These are phyloP conservation scores for Capsicum chinense DNA, from an alignment of 257 asterid species.

Conservation along the genomic window DNA sequence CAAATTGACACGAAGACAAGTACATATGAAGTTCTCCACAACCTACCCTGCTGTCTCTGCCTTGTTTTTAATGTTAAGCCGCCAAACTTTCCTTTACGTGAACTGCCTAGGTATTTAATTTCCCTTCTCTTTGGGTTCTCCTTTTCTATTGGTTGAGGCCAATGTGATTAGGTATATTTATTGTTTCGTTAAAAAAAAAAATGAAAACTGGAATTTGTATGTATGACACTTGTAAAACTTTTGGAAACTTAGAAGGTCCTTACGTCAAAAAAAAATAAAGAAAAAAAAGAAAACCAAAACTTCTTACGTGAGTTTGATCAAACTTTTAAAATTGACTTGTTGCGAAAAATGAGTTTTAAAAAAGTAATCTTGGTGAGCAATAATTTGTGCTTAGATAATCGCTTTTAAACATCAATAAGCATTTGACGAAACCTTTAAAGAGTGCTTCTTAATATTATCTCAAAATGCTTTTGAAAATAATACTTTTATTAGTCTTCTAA, in stretches of 20 bases:
- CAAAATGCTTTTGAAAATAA: too few species aligned
- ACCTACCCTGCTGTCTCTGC: background rate
- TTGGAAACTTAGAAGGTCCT: background rate
- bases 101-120: background rate
- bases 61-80: background rate
- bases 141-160: background rate
- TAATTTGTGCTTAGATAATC: too few species aligned
- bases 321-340: too few species aligned
- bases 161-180: background rate
- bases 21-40: background rate
- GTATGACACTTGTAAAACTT: background rate
- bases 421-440: too few species aligned
- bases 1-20: constrained; percentile 15
- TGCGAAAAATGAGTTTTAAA: too few species aligned
- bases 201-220: background rate
- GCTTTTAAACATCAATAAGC: too few species aligned
- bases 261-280: background rate
- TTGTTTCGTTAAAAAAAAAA: background rate
- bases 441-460: too few species aligned
- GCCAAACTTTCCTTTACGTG: background rate
- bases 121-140: background rate
- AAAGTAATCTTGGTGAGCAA: too few species aligned
- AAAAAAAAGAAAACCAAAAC: too few species aligned
- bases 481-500: too few species aligned
- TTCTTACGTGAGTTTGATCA: background rate